Base-by-base conservation (phyloP, 495 filamentous ascomycete genomes). In the Lophiotrema nucula region DNA sequence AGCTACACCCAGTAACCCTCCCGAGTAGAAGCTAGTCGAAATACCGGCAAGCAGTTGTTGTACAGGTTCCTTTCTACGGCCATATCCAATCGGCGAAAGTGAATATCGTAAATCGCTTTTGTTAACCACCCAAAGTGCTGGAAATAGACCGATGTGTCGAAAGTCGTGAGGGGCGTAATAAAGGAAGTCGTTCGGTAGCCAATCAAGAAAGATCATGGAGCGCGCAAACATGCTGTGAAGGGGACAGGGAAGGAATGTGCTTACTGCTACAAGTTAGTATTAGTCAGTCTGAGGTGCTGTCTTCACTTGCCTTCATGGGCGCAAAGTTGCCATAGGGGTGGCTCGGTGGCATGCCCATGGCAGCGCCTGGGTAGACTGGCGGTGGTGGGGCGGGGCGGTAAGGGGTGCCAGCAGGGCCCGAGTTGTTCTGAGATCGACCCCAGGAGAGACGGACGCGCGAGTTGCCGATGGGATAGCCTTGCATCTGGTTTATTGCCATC, bases 401-500 rank as follows among this genome's bases (percentile, higher is more conserved):
- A 47, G 93, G 93, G 58, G 95, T 99, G 58, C 95, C 95, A 53
- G 95, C 93, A 52, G 88, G 88, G 49, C 93, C 93, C 48, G 93
- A 97, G 78, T 99, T 99, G 82, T 99, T 99, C 81, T 99, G 93
- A 42, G 87, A 92, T 52, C 93, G 89, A 53, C 93, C 93, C 93
- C 93, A 99, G 67, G 88, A 93, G 62, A 99, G 82, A 65, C 93
- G 89, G 39, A 99, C 93, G 51, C 93, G 89, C 16, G 93, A 99
- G 79, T 99, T 99, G 47, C 93, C 93, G 66, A 99, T 99, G 35
- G 93, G 93, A 74, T 98, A 99, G 33, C 93, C 93, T 75, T 99
- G 93, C 93, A 99, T 99, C 76, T 99, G 93, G 78, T 99, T 99
- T 80, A 99, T 99, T 52, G 93, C 93, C 93, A 99, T 99, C 78